Evolutionary conservation across 495 filamentous ascomycete genomes (phyloP), one percentile per base, ranked within the genome.

Genomic region (Bryoglossum gracile): DNA sequence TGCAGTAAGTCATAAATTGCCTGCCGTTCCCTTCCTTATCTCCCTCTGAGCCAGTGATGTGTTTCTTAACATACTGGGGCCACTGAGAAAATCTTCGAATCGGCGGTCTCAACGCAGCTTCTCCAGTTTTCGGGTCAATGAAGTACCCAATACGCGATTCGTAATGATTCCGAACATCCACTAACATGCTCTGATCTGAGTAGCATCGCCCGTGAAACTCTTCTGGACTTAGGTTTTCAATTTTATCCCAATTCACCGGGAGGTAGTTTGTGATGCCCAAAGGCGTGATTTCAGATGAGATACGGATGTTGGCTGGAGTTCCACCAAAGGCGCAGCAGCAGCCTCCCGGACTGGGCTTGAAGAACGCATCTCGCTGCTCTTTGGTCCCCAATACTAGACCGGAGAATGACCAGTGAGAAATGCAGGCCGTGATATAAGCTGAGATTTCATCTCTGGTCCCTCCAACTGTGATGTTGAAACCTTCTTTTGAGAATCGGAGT

Each of bases 111-210:
- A 58, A 4, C 2, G 58, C 58, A 19, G 44, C 18, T 22, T 50
- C 19, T 11, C 55, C 55, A 0, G 35, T 55, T 30, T 32, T 37
- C 9, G 51, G 51, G 39, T 53, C 24, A 1, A 58, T 32, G 30
- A 61, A 61, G 43, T 58, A 58, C 9, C 58, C 58, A 32, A 61
- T 61, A 18, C 53, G 43, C 8, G 55, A 58, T 46, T 61, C 58
- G 23, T 61, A 61, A 36, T 61, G 50, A 43, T 61, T 61, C 34
- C 58, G 46, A 18, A 58, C 52, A 47, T 61, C 58, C 28, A 61
- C 10, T 14, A 61, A 34, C 37, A 50, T 4, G 10, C 51, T 43
- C 32, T 54, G 36, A 4, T 43, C 51, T 1, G 24, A 36, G 9
- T 25, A 28, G 17, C 50, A 58, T 23, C 28, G 39, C 10, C 43